Conservation (phyloP, 2,329 filamentous ascomycete species). For the Aureobasidium vineae region DNA sequence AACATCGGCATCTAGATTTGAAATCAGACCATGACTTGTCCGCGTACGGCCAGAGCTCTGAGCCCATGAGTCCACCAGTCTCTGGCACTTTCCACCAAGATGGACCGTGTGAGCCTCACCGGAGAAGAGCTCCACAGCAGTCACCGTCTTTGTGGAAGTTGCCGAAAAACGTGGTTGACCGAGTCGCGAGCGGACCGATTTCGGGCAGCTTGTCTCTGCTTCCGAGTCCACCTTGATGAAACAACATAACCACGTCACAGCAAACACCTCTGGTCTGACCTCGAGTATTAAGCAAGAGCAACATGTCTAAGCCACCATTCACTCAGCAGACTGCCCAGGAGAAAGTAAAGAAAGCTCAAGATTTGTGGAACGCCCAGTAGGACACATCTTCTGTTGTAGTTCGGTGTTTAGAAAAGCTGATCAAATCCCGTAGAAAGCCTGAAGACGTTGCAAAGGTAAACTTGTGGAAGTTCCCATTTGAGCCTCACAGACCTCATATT, state of each 20-base stretch:
- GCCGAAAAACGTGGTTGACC: constrained; percentile 8
- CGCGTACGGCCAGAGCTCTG: background rate
- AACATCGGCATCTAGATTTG: constrained; percentile 2
- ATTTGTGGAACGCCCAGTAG: constrained; percentile 76
- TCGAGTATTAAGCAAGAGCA: background rate
- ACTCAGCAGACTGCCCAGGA: constrained; percentile 66
- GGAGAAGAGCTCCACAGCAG: constrained; percentile 10
- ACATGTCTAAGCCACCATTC: constrained; percentile 62
- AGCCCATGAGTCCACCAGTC: background rate
- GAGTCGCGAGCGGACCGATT: background rate
- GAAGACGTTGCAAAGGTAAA: constrained; percentile 24
- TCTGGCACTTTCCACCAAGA: constrained; percentile 21
- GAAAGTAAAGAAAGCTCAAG: constrained; percentile 83
- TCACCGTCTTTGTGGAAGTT: constrained; percentile 11
- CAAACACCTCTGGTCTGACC: background rate
- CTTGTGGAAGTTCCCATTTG: background rate
- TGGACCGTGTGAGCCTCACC: constrained; percentile 9
- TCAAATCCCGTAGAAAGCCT: constrained; percentile 13
- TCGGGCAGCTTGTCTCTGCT: background rate
- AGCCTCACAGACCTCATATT: background rate
- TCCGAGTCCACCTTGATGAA: constrained; percentile 19
- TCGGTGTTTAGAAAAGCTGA: constrained; percentile 8
- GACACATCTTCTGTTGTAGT: constrained; percentile 27
- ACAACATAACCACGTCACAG: constrained; percentile 1
- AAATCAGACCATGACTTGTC: constrained; percentile 18